Evolutionary conservation across 352 stramenopile genomes (phyloP), one percentile per base, ranked within the genome.

Genomic region (Phytophthora tubulina): DNA sequence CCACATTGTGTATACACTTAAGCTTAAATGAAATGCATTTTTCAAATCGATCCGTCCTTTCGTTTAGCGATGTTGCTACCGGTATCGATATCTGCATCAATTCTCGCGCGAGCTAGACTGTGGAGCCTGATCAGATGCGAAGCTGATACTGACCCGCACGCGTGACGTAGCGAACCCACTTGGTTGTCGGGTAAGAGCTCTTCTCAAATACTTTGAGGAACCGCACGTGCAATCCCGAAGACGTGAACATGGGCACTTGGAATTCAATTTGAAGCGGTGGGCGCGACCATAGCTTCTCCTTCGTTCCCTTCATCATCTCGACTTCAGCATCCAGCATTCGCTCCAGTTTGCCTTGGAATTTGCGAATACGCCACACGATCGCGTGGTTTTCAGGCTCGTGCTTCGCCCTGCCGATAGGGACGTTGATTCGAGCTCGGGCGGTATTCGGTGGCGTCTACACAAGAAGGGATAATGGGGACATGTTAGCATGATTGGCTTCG

Each of bases 171-270:
- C 97, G 94, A 36, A 99, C 98, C 97, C 97, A 99, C 86, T 98
- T 98, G 78, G 97, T 99, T 21, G 96, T 99, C 66, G 97, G 90
- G 84, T 99, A 99, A 41, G 96, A 98, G 71, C 92, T 98, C 85
- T 99, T 99, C 77, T 99, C 98, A 68, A 99, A 99, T 3, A 99
- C 97, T 75, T 98, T 98, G 67, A 99, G 91, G 84, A 99, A 99
- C 38, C 97, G 94, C 56, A 99, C 98, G 78, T 99, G 96, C 8
- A 99, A 90, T 9, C 98, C 98, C 35, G 96, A 99, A 7, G 96
- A 90, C 27, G 97, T 99, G 83, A 99, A 99, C 97, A 99, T 99
- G 32, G 97, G 97, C 65, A 99, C 86, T 63, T 99, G 94, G 70
- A 99, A 99, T 58, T 99, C 97, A 48, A 99, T 92, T 80, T 97